Evolutionary conservation across 2,329 filamentous ascomycete species (phyloP), one percentile per base, ranked within the genome.

Genomic region (Boeremia lycopersici): DNA sequence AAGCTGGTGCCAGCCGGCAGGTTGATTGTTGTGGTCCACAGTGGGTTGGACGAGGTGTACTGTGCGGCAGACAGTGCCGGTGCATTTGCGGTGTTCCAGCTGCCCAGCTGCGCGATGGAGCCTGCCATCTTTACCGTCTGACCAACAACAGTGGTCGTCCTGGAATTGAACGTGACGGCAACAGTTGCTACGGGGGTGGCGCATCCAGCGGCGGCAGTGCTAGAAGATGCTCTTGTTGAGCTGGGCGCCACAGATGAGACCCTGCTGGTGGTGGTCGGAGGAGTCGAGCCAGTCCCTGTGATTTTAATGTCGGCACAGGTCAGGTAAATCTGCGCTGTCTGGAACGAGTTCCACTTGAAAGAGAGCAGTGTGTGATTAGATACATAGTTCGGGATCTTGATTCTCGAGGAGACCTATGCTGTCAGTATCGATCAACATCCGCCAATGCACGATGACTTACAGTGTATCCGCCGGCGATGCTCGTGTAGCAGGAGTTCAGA

Each of bases 121-220:
- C 81, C 81, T 0, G 71, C 68, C 4, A 82, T 64, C 48, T 78
- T 79, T 23, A 83, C 57, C 26, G 79, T 81, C 67, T 82, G 79
- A 8, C 81, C 81, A 47, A 71, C 78, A 44, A 77, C 76, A 0
- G 80, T 83, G 0, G 72, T 74, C 1, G 77, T 79, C 55, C 79
- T 79, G 7, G 80, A 76, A 44, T 76, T 71, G 69, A 83, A 82
- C 3, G 72, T 72, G 6, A 82, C 74, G 8, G 65, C 57, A 17
- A 71, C 66, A 1, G 55, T 64, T 1, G 70, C 39, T 72, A 63
- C 60, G 29, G 65, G 55, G 1, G 67, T 68, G 15, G 70, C 60
- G 13, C 69, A 71, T 8, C 55, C 56, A 12, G 48, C 56, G 15
- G 63, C 44, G 26, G 52, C 49, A 25, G 61, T 38, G 0, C 60